Conservation (phyloP, 1,139 yeast genomes). For the Saccharomyces hybrid region DNA sequence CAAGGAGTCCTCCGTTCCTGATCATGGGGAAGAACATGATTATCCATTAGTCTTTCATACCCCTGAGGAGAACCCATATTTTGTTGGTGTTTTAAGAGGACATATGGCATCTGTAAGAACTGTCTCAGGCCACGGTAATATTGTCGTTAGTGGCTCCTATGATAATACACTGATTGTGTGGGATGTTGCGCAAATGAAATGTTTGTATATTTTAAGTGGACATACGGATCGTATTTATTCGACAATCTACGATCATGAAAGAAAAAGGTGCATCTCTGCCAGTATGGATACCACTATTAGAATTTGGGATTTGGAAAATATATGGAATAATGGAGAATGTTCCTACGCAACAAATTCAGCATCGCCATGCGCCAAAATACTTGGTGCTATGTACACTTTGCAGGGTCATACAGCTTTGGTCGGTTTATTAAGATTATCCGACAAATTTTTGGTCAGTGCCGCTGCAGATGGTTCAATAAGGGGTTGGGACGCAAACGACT, state of each 20-base stretch:
- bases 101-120: constrained; percentile 86
- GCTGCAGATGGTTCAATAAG: constrained; percentile 92
- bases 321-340: constrained; percentile 27
- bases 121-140: constrained; percentile 77
- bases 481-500: constrained; percentile 85
- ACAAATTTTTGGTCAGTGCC: constrained; percentile 77
- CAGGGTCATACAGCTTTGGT: constrained; percentile 85
- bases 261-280: constrained; percentile 82
- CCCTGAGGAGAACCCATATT: constrained; percentile 58
- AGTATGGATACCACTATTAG: constrained; percentile 85
- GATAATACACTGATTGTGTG: constrained; percentile 89
- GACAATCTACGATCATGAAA: constrained; percentile 68
- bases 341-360: constrained; percentile 22
- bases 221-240: constrained; percentile 85
- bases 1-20: constrained; percentile 31
- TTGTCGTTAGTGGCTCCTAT: constrained; percentile 83
- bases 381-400: constrained; percentile 30
- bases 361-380: constrained; percentile 25
- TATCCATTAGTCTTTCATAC: constrained; percentile 33
- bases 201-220: constrained; percentile 69
- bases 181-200: constrained; percentile 71
- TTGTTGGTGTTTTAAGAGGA: constrained; percentile 68
- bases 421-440: constrained; percentile 73
- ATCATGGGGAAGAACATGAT: constrained; percentile 27
- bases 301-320: constrained; percentile 71